Conservation (phyloP, 305 asterid species). For the Andrographis paniculata region DNA sequence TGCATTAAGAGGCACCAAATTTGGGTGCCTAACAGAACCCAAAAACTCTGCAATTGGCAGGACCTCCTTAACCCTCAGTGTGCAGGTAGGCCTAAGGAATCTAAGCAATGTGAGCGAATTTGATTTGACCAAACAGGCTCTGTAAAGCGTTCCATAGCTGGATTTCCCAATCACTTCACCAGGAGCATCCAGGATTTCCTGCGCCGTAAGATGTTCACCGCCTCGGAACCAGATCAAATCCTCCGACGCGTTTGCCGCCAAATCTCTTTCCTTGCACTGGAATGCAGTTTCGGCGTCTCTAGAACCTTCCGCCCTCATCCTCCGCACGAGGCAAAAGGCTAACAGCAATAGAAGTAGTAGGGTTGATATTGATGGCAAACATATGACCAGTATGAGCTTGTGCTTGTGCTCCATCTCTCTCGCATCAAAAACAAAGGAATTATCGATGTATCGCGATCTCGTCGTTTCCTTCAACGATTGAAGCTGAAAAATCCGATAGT, state of each 20-base stretch:
- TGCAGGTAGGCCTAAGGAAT: conserved; percentile 86
- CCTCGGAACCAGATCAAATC: conserved; percentile 67
- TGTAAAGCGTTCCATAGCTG: conserved; percentile 77
- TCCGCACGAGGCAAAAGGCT: conserved; percentile 24
- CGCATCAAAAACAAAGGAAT: conserved; percentile 13
- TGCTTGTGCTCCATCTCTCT: conserved; percentile 51
- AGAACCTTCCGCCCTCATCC: conserved; percentile 20
- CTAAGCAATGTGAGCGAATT: conserved; percentile 56
- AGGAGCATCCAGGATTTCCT: conserved; percentile 85
- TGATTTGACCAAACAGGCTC: conserved; percentile 52
- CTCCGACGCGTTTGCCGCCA: no score
- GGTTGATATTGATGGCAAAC: conserved; percentile 24
- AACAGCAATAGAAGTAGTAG: conserved; percentile 24
- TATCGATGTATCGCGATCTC: no score
- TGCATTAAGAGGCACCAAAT: conserved; percentile 76
- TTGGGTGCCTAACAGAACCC: conserved; percentile 74
- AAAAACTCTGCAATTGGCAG: conserved; percentile 52
- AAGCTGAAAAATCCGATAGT: no score
- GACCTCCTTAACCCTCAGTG: conserved; percentile 58
- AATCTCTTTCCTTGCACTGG: conserved; percentile 40
- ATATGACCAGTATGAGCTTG: conserved; percentile 37
- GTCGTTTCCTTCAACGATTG: no score
- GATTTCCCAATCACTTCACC: conserved; percentile 96
- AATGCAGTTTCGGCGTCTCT: conserved; percentile 38
- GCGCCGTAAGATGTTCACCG: conserved; percentile 56